Base-by-base conservation (phyloP, 2,329 filamentous ascomycete species). In the Calonectria pseudoturangicola region DNA sequence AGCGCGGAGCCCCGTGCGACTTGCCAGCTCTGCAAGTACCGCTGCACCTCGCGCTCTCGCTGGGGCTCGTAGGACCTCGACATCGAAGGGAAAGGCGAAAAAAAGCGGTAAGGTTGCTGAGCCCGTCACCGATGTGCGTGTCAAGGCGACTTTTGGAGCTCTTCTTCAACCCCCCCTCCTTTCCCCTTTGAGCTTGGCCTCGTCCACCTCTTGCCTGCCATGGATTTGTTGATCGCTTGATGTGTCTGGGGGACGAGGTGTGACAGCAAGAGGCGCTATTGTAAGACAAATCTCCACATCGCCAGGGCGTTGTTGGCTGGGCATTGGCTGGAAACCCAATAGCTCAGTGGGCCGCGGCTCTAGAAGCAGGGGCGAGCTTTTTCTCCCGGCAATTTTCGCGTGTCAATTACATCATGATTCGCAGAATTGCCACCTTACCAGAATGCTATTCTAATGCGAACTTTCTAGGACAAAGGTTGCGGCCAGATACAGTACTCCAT, bases 31-130 rank as follows among this genome's bases (percentile, higher is more conserved):
- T 82, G 81, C 41, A 82, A 76, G 64, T 80, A 81, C 21, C 73
- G 66, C 73, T 82, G 81, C 51, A 81, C 81, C 71, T 82, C 81
- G 39, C 81, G 79, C 66, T 82, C 80, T 33, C 81, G 81, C 78
- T 82, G 79, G 54, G 71, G 75, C 76, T 80, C 79, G 67, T 69
- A 74, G 67, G 78, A 77, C 72, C 74, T 77, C 7, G 78, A 79
- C 78, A 78, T 78, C 70, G 66, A 74, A 68, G 41, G 10, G 56
- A 28, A 60, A n/a, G n/a, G 54, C 27, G 13, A 48, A 47, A 63
- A 47, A 43, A 25, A 48, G 39, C 54, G 54, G 54, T 60, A 60
- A 60, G 41, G 13, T 45, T 63, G 58, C 41, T 63, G 21, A 43
- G 27, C 36, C 21, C 13, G 36, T 33, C 39, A 25, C 41, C 39